phyloP scores from a whole-genome alignment of 495 filamentous ascomycete species.

The Podospora sp. region DNA sequence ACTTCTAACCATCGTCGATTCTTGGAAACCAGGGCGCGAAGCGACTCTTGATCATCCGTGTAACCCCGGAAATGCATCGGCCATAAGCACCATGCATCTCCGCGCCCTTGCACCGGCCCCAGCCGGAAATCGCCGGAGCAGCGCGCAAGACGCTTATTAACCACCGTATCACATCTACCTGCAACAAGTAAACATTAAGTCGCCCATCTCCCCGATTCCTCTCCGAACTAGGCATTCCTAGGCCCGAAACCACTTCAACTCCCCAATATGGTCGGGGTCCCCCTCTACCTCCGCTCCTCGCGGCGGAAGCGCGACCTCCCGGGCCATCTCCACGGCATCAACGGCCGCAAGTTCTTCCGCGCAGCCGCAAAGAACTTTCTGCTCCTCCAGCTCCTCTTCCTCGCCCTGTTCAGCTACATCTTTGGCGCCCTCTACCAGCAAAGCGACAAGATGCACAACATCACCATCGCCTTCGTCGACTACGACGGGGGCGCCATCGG shows the following conservation, averaged over 20 bases:
- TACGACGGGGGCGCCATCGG: slow-evolving; percentile 55
- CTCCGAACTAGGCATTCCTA: background rate
- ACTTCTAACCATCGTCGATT: no score
- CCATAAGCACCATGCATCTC: no score
- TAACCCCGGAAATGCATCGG: no score
- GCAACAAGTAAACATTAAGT: no score
- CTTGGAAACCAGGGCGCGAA: no score
- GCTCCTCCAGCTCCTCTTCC: slow-evolving; percentile 45
- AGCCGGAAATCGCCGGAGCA: no score
- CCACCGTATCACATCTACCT: no score
- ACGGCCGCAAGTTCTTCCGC: slow-evolving; percentile 13
- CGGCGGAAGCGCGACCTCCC: background rate
- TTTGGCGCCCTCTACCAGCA: slow-evolving; percentile 52
- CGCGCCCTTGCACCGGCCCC: no score
- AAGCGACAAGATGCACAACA: slow-evolving; percentile 40
- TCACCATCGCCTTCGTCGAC: slow-evolving; percentile 54
- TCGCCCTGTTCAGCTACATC: slow-evolving; percentile 49
- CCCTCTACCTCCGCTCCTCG: background rate
- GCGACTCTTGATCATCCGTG: no score
- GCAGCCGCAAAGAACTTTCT: slow-evolving; percentile 32
- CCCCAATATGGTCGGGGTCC: background rate
- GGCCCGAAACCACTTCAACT: background rate
- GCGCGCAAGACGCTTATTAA: no score
- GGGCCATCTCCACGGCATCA: background rate
- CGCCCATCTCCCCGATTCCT: background rate